These are phyloP conservation scores for Amanita muscaria DNA, from an alignment of 768 basidiomycete species.

Conservation along the genomic window DNA sequence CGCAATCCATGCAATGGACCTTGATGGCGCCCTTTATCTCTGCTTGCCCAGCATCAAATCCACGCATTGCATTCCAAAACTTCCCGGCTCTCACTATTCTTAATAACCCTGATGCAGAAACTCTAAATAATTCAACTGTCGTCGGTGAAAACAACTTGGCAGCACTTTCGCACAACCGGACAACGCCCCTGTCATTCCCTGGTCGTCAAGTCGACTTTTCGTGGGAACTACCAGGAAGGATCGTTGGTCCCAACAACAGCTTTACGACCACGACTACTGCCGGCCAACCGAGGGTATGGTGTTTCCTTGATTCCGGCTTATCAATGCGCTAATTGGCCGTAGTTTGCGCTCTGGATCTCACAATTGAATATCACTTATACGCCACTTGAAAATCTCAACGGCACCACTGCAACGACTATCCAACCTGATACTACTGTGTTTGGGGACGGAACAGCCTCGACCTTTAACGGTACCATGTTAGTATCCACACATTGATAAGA, in stretches of 20 bases:
- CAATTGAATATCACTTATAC: conserved; percentile 57
- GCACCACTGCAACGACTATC: conserved; percentile 34
- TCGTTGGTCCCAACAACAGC: conserved; percentile 37
- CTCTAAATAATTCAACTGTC: conserved; percentile 14
- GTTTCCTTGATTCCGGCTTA: not conserved
- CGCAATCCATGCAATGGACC: conserved; percentile 58
- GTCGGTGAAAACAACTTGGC: conserved; percentile 32
- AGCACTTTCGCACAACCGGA: conserved; percentile 47
- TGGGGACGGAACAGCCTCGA: conserved; percentile 26
- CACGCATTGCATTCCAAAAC: conserved; percentile 40
- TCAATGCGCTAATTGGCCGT: not conserved
- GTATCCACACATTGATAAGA: conserved; percentile 7
- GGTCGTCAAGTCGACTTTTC: conserved; percentile 36
- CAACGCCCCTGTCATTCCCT: conserved; percentile 33
- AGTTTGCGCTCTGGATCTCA: conserved; percentile 50
- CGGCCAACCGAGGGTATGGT: conserved; percentile 29
- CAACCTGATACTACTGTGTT: conserved; percentile 45
- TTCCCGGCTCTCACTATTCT: conserved; percentile 50
- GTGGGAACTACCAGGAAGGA: conserved; percentile 51
- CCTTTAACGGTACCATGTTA: conserved; percentile 46
- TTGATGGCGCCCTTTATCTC: conserved; percentile 44
- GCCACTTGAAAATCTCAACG: conserved; percentile 32
- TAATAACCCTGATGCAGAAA: conserved; percentile 26
- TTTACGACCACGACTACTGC: conserved; percentile 45
- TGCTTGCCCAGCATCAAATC: conserved; percentile 44